Evolutionary conservation across 441 rosid genomes (phyloP).

Genomic region (Theobroma grandiflorum): DNA sequence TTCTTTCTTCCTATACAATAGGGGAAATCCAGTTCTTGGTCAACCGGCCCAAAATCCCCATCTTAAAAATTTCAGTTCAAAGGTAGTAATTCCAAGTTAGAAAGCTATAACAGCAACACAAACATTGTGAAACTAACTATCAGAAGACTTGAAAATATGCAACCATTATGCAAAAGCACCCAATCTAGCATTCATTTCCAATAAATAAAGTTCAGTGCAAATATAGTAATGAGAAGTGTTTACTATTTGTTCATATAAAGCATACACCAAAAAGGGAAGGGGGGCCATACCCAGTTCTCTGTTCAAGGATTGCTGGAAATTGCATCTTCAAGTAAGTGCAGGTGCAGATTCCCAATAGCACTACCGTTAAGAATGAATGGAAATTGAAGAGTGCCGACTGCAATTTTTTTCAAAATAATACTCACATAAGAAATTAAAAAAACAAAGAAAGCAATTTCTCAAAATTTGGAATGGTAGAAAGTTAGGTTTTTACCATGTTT

Average conservation of each 20-base stretch:
- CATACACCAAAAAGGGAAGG: background rate
- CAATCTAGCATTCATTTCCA: conserved; percentile 1
- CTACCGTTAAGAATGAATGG: conserved; percentile 90
- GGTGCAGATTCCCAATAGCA: conserved; percentile 90
- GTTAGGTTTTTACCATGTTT: conserved; percentile 36
- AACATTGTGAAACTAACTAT: background rate
- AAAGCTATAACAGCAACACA: background rate
- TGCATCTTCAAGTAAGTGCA: conserved; percentile 96
- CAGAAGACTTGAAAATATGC: background rate
- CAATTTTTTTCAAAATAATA: background rate
- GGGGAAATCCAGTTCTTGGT: background rate
- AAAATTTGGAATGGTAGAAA: background rate
- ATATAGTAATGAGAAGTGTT: background rate
- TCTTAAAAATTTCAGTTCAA: background rate
- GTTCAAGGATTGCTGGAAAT: conserved; percentile 92
- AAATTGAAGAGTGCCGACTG: conserved; percentile 98
- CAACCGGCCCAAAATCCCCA: background rate
- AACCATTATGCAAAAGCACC: background rate
- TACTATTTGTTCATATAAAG: background rate
- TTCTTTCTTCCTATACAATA: background rate
- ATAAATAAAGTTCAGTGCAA: background rate
- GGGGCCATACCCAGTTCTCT: conserved; percentile 78
- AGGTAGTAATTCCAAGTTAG: background rate
- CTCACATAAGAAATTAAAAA: background rate
- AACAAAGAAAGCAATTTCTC: background rate